phyloP scores from a whole-genome alignment of 2,329 filamentous ascomycete genomes.

The Colletotrichum scovillei region DNA sequence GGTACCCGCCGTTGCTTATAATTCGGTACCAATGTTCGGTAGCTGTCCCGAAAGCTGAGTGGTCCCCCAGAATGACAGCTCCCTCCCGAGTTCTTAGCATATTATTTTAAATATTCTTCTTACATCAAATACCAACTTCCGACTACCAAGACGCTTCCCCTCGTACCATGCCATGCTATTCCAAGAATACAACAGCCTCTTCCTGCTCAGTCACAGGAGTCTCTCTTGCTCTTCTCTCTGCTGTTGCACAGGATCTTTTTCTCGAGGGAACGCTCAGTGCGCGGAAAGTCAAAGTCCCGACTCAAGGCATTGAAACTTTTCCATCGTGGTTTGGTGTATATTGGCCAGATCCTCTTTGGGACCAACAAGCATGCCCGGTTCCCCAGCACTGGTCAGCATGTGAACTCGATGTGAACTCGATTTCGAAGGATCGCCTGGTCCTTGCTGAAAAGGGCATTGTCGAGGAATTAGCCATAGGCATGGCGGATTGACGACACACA shows the following conservation, averaged over 20 bases:
- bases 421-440: neutral
- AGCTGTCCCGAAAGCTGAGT: neutral
- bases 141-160: neutral
- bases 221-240: neutral
- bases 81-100: slow-evolving; percentile 14
- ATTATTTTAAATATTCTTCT: neutral
- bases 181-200: neutral
- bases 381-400: slow-evolving; percentile 11
- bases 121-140: neutral
- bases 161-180: neutral
- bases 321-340: neutral
- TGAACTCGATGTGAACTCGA: slow-evolving; percentile 8
- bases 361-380: neutral
- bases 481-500: neutral
- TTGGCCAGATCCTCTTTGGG: neutral
- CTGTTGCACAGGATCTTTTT: neutral
- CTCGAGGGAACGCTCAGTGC: slow-evolving; percentile 16
- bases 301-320: slow-evolving; percentile 33
- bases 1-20: neutral
- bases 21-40: neutral
- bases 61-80: slow-evolving; percentile 9
- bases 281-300: slow-evolving; percentile 32
- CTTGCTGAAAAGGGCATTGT: neutral
- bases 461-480: neutral
- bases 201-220: neutral